Evolutionary conservation across 257 asterid species (phyloP).

Genomic region (Solanum lignicaule): DNA sequence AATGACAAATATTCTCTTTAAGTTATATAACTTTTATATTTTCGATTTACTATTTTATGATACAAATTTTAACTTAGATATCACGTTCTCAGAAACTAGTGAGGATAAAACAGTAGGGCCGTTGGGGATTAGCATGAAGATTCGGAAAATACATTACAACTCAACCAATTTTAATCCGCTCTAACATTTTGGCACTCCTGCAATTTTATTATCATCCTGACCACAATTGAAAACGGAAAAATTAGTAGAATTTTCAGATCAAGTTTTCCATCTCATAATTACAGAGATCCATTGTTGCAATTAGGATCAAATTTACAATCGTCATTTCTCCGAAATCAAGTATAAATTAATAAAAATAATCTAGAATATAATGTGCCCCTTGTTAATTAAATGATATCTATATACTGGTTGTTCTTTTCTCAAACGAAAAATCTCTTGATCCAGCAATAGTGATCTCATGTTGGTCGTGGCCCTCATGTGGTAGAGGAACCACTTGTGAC

Average conservation of each 20-base stretch:
- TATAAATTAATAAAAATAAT: not conserved
- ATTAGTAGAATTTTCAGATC: not conserved
- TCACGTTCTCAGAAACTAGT: too few species aligned
- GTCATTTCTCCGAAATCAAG: not conserved
- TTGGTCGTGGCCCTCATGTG: not conserved
- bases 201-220: not conserved
- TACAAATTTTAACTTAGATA: too few species aligned
- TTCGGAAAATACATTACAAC: too few species aligned
- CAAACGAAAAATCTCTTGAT: conserved; percentile 4
- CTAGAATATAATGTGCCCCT: not conserved
- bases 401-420: not conserved
- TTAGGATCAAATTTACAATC: not conserved
- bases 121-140: too few species aligned
- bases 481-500: conserved; percentile 1
- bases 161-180: not conserved
- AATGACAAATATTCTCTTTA: too few species aligned
- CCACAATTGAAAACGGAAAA: too few species aligned
- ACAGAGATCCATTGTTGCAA: not conserved
- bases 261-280: not conserved
- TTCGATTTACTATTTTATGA: too few species aligned
- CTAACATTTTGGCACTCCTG: not conserved
- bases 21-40: too few species aligned
- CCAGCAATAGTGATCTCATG: conserved; percentile 1
- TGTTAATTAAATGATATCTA: not conserved
- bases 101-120: too few species aligned